Base-by-base conservation (phyloP, 257 asterid genomes). In the Euphrasia confusa region DNA sequence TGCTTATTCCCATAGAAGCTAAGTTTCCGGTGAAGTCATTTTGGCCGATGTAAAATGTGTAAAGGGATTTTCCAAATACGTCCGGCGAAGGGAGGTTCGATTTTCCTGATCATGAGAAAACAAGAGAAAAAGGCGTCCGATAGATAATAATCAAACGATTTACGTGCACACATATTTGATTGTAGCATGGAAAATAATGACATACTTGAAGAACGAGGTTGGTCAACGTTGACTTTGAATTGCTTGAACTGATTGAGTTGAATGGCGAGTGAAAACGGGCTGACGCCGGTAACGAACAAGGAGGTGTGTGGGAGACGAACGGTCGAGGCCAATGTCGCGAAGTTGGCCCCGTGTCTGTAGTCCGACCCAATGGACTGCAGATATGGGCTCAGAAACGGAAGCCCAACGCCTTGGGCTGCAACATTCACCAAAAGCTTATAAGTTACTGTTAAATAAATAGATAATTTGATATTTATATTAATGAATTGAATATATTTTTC, bases 41-140 rank as follows among this genome's bases (percentile, higher is more conserved):
- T 65, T 89, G 95, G 71, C 97, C 97, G 26, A 89, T 86, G 68
- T 84, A 80, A 75, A 89, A 80, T 56, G 91, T 86, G 78, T 84
- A 89, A 26, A 89, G 79, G 30, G 97, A 79, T 57, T 83, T 81
- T 21, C 91, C 86, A 30, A 89, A 84, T 13, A 84, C 61, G 69
- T 74, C 69, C 0, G 87, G 80, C 0, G 72, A 48, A 26, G 95
- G 97, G 69, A 84, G 79, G 44, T 70, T 72, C 52, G 37, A 27
- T 26, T 53, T 35, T 66, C 74, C 92, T 83, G 69, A 44, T 3
- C 24, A 21, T 3, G 21, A 50, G 27, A 7, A 17, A 17, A 17
- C 2, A 3, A 37, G 7, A 9, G 2, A 1, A 37, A 2, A 11
- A 2, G 42, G 8, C n/a, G n/a, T 37, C 18, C 10, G n/a, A 45